phyloP scores from a whole-genome alignment of 345 rosid species.

The Dimocarpus longan region DNA sequence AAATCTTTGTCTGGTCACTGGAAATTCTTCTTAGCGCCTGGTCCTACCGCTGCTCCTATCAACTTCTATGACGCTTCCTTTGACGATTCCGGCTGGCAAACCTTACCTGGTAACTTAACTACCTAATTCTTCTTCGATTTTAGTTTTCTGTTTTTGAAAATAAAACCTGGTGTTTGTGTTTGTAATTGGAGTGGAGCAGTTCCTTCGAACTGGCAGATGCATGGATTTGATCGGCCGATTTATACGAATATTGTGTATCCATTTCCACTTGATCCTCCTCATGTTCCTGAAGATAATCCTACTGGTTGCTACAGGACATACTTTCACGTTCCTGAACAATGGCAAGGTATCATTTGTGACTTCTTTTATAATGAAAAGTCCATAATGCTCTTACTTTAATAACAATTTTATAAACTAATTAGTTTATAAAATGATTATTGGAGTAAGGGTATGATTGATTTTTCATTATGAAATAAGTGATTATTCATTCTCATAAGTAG shows the following conservation, averaged over 20 bases:
- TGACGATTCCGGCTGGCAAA: slow-evolving; percentile 74
- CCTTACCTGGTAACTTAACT: slow-evolving; percentile 63
- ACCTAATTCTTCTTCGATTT: not conserved
- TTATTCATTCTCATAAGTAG: too few species aligned
- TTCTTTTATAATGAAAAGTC: too few species aligned
- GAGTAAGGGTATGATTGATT: too few species aligned
- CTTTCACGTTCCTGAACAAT: slow-evolving; percentile 78
- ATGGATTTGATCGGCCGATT: slow-evolving; percentile 94
- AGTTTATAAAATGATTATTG: too few species aligned
- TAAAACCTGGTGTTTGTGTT: too few species aligned
- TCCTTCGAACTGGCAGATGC: slow-evolving; percentile 99
- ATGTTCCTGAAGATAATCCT: slow-evolving; percentile 79
- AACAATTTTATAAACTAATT: too few species aligned
- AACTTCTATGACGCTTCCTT: slow-evolving; percentile 56
- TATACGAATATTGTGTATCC: slow-evolving; percentile 86
- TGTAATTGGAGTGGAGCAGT: slow-evolving; percentile 45
- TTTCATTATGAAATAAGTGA: too few species aligned
- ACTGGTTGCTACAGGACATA: slow-evolving; percentile 92
- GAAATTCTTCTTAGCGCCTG: slow-evolving; percentile 82
- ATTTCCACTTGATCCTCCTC: slow-evolving; percentile 76
- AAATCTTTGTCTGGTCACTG: slow-evolving; percentile 85
- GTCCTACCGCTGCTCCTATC: slow-evolving; percentile 59
- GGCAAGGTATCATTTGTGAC: slow-evolving; percentile 59
- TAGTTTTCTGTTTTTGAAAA: too few species aligned
- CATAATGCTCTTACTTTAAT: too few species aligned